phyloP scores from a whole-genome alignment of 805 yeast species.

The Spencermartinsiella europaea region DNA sequence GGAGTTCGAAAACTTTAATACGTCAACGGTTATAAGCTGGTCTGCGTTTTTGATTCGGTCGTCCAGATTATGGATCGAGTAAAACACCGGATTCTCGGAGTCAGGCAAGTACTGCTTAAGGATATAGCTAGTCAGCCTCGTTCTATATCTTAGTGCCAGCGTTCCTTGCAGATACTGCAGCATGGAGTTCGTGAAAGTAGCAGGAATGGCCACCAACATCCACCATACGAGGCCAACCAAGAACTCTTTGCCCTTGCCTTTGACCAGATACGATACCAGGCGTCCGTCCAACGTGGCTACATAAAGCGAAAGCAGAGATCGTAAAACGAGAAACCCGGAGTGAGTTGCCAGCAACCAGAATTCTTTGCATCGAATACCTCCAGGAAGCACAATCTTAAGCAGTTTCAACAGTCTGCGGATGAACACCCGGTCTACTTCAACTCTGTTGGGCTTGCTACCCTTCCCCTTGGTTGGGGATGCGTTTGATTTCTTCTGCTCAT shows the following conservation, averaged over 20 bases:
- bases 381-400: conserved; percentile 32
- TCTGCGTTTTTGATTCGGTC: conserved; percentile 64
- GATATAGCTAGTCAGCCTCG: conserved; percentile 57
- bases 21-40: conserved; percentile 77
- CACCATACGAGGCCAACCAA: conserved; percentile 60
- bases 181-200: conserved; percentile 70
- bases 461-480: conserved; percentile 1
- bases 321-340: conserved; percentile 51
- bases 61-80: conserved; percentile 61
- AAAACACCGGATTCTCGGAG: conserved; percentile 58
- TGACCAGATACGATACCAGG: conserved; percentile 74
- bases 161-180: conserved; percentile 39
- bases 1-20: conserved; percentile 65
- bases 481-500: conserved; percentile 10
- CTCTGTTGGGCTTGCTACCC: conserved; percentile 16
- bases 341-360: conserved; percentile 44
- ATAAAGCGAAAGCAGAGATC: conserved; percentile 71
- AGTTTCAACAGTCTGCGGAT: conserved; percentile 26
- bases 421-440: conserved; percentile 31
- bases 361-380: conserved; percentile 28
- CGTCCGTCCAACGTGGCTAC: conserved; percentile 85
- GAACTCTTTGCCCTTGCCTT: conserved; percentile 61
- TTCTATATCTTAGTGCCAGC: conserved; percentile 45
- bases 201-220: conserved; percentile 85
- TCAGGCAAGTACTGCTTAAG: conserved; percentile 70